phyloP scores from a whole-genome alignment of 306 rosid species.

The Lathyrus sativus region DNA sequence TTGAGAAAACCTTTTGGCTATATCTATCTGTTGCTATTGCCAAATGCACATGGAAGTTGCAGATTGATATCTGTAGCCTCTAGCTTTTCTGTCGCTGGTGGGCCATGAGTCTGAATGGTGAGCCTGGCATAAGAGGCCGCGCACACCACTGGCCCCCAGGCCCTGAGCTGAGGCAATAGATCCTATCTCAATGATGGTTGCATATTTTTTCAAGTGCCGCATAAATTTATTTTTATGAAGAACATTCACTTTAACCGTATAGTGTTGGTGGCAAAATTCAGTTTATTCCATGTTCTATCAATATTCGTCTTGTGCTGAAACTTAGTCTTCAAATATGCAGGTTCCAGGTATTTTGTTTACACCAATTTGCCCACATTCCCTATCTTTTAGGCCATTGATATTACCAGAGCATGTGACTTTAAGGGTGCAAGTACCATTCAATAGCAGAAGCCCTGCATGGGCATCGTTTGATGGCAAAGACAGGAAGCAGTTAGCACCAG shows the following conservation, averaged over 20 bases:
- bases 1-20: too few relatives aligned
- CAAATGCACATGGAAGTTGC: too few relatives aligned
- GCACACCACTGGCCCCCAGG: too few relatives aligned
- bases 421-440: slow-evolving; percentile 86
- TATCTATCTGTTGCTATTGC: too few relatives aligned
- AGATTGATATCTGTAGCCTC: too few relatives aligned
- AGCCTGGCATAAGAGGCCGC: too few relatives aligned
- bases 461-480: slow-evolving; percentile 95
- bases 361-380: slow-evolving; percentile 91
- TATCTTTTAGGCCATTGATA: slow-evolving; percentile 88
- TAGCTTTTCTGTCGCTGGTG: too few relatives aligned
- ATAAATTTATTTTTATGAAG: not conserved
- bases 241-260: not conserved
- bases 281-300: not conserved
- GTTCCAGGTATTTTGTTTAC: slow-evolving; percentile 96
- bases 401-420: slow-evolving; percentile 85
- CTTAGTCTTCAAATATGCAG: slow-evolving; percentile 48
- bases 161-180: too few relatives aligned
- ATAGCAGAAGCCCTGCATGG: slow-evolving; percentile 91
- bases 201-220: not conserved
- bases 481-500: slow-evolving; percentile 79
- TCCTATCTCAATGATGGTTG: not conserved
- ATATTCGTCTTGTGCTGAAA: slow-evolving; percentile 10
- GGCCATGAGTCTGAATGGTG: too few relatives aligned
- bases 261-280: not conserved